A percentile compares a stretch with the other conserved stretches of the same genome.
phyloP scores from a whole-genome alignment of 2,329 filamentous ascomycete species.

The Massarina eburnea region DNA sequence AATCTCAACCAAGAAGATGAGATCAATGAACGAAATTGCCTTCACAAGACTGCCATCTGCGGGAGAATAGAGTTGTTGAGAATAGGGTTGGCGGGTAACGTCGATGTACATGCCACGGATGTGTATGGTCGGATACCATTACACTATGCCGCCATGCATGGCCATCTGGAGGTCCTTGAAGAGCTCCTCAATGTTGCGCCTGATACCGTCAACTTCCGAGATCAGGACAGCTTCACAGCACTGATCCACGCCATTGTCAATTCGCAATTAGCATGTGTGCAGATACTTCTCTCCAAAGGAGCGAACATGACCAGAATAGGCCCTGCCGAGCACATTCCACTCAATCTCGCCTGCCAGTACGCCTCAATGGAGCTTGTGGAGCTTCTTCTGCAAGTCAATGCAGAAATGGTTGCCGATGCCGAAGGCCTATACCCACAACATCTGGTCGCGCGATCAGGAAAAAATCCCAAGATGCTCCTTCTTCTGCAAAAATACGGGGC shows the following conservation, averaged over 20 bases:
- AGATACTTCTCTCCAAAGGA: conserved; percentile 72
- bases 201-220: conserved; percentile 80
- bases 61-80: conserved; percentile 78
- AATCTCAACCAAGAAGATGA: conserved; percentile 94
- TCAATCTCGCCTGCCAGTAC: conserved; percentile 94
- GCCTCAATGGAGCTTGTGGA: conserved; percentile 83
- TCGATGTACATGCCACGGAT: conserved; percentile 79
- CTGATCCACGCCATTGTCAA: conserved; percentile 94
- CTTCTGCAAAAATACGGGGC: conserved; percentile 84
- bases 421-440: conserved; percentile 98
- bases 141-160: conserved; percentile 96
- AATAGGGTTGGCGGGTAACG: conserved; percentile 72
- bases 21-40: conserved; percentile 94
- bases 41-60: conserved; percentile 96
- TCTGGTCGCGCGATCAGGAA: conserved; percentile 85
- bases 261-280: conserved; percentile 76
- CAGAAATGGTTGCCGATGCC: conserved; percentile 85
- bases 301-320: conserved; percentile 85
- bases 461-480: conserved; percentile 75
- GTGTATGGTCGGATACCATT: conserved; percentile 92
- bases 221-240: conserved; percentile 96
- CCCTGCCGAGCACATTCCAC: conserved; percentile 86
- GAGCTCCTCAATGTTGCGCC: conserved; percentile 69
- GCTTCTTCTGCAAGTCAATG: conserved; percentile 77
- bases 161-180: conserved; percentile 79